A percentile compares a stretch with the other conserved stretches of the same genome.
phyloP scores from a whole-genome alignment of 1,284 basidiomycete species.

The Fomitopsis pinicola region DNA sequence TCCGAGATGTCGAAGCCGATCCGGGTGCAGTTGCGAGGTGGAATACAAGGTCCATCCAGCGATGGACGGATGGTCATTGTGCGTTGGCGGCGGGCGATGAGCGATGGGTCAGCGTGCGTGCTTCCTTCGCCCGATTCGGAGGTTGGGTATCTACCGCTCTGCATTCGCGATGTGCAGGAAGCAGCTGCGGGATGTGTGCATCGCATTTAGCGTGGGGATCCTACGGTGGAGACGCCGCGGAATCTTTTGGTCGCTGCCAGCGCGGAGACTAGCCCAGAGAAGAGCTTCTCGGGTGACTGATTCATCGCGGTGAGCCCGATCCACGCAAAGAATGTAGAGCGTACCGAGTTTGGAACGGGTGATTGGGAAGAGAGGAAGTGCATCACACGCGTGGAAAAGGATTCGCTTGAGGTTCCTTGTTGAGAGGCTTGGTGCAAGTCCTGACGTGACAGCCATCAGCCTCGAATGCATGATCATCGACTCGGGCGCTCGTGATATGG shows the following conservation, averaged over 20 bases:
- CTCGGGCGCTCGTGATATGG: not conserved
- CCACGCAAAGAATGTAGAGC: not conserved
- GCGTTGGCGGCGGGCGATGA: not conserved
- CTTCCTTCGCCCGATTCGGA: not conserved
- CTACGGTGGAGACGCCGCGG: not conserved
- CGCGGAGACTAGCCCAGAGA: not conserved
- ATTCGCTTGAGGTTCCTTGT: not conserved
- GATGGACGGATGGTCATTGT: too few species aligned
- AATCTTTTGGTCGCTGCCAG: not conserved
- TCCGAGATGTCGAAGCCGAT: not conserved
- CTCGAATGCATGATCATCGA: not conserved
- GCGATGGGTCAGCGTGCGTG: not conserved
- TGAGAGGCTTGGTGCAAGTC: not conserved
- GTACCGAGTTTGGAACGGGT: not conserved
- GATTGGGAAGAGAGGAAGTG: not conserved
- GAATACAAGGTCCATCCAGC: too few species aligned
- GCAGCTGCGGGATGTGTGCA: not conserved
- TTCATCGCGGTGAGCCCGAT: not conserved
- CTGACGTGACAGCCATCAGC: not conserved
- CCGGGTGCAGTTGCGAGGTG: not conserved
- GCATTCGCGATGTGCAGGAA: not conserved
- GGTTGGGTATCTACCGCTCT: not conserved
- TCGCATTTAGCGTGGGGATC: not conserved
- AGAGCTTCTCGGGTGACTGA: not conserved
- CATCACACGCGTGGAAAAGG: not conserved